These are phyloP conservation scores for Staphylotrichum tortipilum DNA, from an alignment of 495 filamentous ascomycete genomes.

Conservation along the genomic window DNA sequence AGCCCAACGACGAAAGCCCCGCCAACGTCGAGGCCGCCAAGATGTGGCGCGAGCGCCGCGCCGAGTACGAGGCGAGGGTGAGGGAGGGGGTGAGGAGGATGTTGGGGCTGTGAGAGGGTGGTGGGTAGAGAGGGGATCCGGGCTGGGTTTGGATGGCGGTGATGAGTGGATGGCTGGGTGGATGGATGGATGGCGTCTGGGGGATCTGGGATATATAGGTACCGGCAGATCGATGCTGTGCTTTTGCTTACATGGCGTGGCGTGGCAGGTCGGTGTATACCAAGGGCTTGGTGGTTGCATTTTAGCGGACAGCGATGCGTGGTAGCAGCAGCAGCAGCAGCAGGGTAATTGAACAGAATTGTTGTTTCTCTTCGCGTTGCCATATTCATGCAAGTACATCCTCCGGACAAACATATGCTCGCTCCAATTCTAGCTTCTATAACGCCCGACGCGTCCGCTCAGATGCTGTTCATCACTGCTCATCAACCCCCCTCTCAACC, in stretches of 20 bases:
- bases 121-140: no score
- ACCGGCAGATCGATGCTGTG: no score
- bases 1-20: constrained; percentile 97
- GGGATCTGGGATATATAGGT: not conserved
- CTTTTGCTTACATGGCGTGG: constrained; percentile 12
- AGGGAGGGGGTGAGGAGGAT: constrained; percentile 59
- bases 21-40: constrained; percentile 97
- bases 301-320: not conserved
- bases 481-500: not conserved
- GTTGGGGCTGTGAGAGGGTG: constrained; percentile 40
- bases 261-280: no score
- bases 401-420: no score
- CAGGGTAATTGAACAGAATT: no score
- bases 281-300: no score
- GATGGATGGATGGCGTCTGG: not conserved
- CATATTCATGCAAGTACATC: no score
- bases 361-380: no score
- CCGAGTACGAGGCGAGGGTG: constrained; percentile 80
- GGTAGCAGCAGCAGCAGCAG: no score
- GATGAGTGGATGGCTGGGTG: not conserved
- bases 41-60: constrained; percentile 89
- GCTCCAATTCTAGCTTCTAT: not conserved
- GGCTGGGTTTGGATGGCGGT: not conserved
- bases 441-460: no score
- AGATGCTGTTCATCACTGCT: not conserved